Evolutionary conservation across 2,329 filamentous ascomycete genomes (phyloP).

Genomic region (Pseudopithomyces maydicus): DNA sequence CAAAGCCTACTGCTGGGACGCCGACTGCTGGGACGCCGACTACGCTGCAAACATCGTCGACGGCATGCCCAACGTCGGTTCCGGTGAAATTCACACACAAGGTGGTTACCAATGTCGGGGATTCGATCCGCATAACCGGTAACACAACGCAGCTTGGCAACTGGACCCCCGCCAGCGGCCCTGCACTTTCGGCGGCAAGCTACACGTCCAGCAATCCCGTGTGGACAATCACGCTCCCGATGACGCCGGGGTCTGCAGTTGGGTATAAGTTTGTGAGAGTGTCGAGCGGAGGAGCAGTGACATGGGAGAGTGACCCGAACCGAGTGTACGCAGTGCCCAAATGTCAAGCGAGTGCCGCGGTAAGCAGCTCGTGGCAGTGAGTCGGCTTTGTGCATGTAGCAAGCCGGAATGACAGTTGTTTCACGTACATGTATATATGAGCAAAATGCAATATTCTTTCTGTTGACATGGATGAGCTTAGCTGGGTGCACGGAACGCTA

Average conservation of each 20-base stretch:
- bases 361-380: conserved; percentile 31
- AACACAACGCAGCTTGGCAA: conserved; percentile 50
- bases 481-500: too few relatives aligned
- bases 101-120: conserved; percentile 54
- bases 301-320: conserved; percentile 54
- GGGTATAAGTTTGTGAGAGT: conserved; percentile 55
- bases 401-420: background rate
- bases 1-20: conserved; percentile 2
- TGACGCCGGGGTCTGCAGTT: conserved; percentile 48
- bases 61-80: conserved; percentile 35
- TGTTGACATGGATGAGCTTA: too few relatives aligned
- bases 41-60: conserved; percentile 15
- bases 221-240: conserved; percentile 51
- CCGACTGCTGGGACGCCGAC: conserved; percentile 13
- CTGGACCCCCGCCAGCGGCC: conserved; percentile 49
- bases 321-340: conserved; percentile 44
- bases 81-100: conserved; percentile 53
- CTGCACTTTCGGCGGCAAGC: conserved; percentile 47
- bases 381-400: background rate
- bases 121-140: conserved; percentile 55
- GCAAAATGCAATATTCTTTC: background rate
- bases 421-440: background rate
- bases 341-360: conserved; percentile 29
- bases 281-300: conserved; percentile 50
- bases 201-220: conserved; percentile 54